phyloP scores from a whole-genome alignment of 2,329 filamentous ascomycete genomes.

The Epichloe coenophiala region DNA sequence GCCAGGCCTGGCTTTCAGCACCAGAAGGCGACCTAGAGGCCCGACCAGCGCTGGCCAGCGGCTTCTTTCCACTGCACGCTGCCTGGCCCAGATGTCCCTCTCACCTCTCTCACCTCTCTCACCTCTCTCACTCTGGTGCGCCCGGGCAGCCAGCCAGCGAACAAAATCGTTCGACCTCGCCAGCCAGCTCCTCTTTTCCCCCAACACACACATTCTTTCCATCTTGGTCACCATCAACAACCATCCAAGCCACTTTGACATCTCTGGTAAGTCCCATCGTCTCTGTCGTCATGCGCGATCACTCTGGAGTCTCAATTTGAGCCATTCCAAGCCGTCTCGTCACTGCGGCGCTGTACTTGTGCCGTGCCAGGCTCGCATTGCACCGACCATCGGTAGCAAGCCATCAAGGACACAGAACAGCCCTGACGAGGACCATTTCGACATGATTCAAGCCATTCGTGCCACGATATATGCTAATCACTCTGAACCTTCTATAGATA shows the following conservation, averaged over 20 bases:
- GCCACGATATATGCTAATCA: conserved; percentile 1
- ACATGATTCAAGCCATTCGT: not conserved
- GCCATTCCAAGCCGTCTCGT: conserved; percentile 11
- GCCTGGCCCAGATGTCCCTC: not conserved
- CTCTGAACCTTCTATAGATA: not conserved
- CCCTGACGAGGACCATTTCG: not conserved
- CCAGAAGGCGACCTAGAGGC: not conserved
- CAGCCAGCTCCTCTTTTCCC: conserved; percentile 29
- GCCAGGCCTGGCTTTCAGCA: no score
- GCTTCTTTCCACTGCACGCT: not conserved
- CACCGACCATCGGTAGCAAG: not conserved
- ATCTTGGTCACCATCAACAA: conserved; percentile 21
- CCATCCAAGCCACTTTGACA: conserved; percentile 18
- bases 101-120: no score
- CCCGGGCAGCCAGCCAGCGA: conserved; percentile 15
- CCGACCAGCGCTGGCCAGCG: not conserved
- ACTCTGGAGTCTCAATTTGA: conserved; percentile 14
- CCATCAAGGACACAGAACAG: not conserved
- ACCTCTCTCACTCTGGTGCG: not conserved
- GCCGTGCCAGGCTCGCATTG: not conserved
- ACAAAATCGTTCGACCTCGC: conserved; percentile 29
- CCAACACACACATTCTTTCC: conserved; percentile 25
- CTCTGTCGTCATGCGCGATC: conserved; percentile 24
- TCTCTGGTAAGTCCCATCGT: conserved; percentile 25
- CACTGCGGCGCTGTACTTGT: conserved; percentile 7